These are phyloP conservation scores for Entrophospora sp. DNA, from an alignment of 192 early-diverging fungal species.

Conservation along the genomic window DNA sequence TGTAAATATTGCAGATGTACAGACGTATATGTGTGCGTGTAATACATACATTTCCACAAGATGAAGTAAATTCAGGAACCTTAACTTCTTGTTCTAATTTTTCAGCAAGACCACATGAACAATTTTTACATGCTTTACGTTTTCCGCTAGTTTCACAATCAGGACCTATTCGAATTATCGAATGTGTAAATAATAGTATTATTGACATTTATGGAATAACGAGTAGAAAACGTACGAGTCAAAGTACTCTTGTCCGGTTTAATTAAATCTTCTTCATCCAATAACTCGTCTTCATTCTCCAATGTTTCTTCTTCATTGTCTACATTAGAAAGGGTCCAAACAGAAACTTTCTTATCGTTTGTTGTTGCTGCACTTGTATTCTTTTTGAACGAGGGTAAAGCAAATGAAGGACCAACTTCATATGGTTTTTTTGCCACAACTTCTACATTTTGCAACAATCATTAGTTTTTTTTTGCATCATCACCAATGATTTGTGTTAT, in stretches of 20 bases:
- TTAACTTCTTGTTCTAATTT: slow-evolving; percentile 51
- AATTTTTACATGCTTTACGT: slow-evolving; percentile 96
- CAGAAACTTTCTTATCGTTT: slow-evolving; percentile 34
- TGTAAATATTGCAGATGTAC: too few species aligned
- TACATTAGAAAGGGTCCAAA: slow-evolving; percentile 67
- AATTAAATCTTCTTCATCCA: slow-evolving; percentile 75
- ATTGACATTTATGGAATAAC: neutral
- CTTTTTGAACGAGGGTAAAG: slow-evolving; percentile 75
- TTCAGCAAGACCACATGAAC: slow-evolving; percentile 85
- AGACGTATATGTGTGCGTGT: too few species aligned
- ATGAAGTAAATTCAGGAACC: slow-evolving; percentile 38
- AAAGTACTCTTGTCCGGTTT: slow-evolving; percentile 58
- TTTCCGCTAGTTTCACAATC: slow-evolving; percentile 62
- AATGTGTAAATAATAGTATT: neutral
- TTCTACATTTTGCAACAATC: too few species aligned
- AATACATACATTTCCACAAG: slow-evolving; percentile 38
- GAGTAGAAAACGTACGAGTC: slow-evolving; percentile 32
- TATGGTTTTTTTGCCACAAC: slow-evolving; percentile 74
- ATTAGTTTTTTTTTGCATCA: too few species aligned
- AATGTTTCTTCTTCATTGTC: slow-evolving; percentile 71
- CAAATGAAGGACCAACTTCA: slow-evolving; percentile 76
- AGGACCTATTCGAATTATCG: slow-evolving; percentile 33
- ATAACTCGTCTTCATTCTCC: slow-evolving; percentile 77
- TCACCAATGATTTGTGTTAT: too few species aligned
- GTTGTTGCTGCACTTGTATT: slow-evolving; percentile 20